Percentiles rank a stretch among this genome's conserved stretches.
phyloP scores from a whole-genome alignment of 2,329 filamentous ascomycete genomes.

The Clarireedia hainanense region DNA sequence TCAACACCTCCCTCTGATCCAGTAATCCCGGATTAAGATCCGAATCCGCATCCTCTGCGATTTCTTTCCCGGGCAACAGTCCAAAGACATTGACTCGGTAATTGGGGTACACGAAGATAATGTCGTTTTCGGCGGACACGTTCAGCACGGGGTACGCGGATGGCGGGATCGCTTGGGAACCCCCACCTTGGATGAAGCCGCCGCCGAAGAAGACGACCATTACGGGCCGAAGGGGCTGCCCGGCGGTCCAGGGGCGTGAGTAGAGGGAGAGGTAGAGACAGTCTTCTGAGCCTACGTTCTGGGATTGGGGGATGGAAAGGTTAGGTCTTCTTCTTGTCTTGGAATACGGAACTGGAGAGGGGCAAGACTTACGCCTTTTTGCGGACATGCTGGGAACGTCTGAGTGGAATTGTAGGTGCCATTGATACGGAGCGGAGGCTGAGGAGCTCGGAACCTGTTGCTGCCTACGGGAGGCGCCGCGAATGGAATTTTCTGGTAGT shows the following conservation, averaged over 20 bases:
- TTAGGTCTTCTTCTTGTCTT: background rate
- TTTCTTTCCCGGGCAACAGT: conserved; percentile 52
- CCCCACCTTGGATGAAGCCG: conserved; percentile 51
- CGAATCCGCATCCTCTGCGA: conserved; percentile 43
- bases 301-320: background rate
- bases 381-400: conserved; percentile 49
- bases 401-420: conserved; percentile 47
- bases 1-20: conserved; percentile 50
- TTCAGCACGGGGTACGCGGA: conserved; percentile 51
- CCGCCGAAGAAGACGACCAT: conserved; percentile 55
- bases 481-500: conserved; percentile 54
- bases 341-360: background rate
- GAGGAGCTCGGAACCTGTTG: conserved; percentile 53
- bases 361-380: conserved; percentile 38
- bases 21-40: conserved; percentile 53
- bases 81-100: conserved; percentile 62
- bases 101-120: conserved; percentile 53
- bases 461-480: conserved; percentile 48
- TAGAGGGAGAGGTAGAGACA: conserved; percentile 55
- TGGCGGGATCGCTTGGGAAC: conserved; percentile 47
- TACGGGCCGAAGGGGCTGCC: conserved; percentile 43
- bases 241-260: conserved; percentile 44
- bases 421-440: conserved; percentile 43
- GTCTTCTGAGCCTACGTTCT: conserved; percentile 48
- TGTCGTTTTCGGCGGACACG: conserved; percentile 37